phyloP scores from a whole-genome alignment of 805 yeast genomes.

The Candida xyloterini region DNA sequence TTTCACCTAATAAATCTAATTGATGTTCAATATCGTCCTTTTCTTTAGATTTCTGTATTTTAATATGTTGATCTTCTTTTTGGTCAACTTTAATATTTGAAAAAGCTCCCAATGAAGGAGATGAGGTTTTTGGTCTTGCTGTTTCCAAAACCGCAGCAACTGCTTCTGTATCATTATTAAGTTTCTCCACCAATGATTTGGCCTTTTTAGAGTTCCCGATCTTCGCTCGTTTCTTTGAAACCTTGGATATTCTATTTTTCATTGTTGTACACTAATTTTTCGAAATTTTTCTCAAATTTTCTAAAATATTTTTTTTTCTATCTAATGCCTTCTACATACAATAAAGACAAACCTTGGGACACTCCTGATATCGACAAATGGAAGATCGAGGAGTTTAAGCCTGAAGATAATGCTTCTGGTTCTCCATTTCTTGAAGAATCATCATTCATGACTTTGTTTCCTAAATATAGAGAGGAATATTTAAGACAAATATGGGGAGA shows the following conservation, averaged over 20 bases:
- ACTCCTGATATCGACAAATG: slow-evolving; percentile 93
- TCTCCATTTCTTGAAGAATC: slow-evolving; percentile 93
- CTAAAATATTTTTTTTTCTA: slow-evolving; percentile 1
- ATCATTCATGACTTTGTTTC: slow-evolving; percentile 90
- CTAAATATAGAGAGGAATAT: slow-evolving; percentile 92
- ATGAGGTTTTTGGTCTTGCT: slow-evolving; percentile 9
- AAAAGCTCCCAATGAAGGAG: slow-evolving; percentile 28
- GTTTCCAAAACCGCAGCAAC: slow-evolving; percentile 19
- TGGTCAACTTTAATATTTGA: slow-evolving; percentile 40
- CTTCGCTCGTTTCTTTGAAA: slow-evolving; percentile 4
- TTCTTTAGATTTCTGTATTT: slow-evolving; percentile 25
- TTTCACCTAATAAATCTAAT: slow-evolving; percentile 45
- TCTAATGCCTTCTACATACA: slow-evolving; percentile 87
- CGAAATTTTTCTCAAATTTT: slow-evolving; percentile 3
- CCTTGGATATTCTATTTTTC: slow-evolving; percentile 5
- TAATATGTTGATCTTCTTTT: slow-evolving; percentile 34
- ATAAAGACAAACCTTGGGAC: slow-evolving; percentile 97
- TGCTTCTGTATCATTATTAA: slow-evolving; percentile 24
- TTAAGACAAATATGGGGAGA: slow-evolving; percentile 90
- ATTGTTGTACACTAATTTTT: slow-evolving; percentile 1
- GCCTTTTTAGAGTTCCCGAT: slow-evolving; percentile 9
- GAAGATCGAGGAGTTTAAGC: slow-evolving; percentile 82
- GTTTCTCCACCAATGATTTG: slow-evolving; percentile 26
- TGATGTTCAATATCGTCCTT: slow-evolving; percentile 43
- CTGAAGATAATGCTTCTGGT: slow-evolving; percentile 86